These are phyloP conservation scores for Leccinum arenicola DNA, from an alignment of 768 basidiomycete genomes.

Conservation along the genomic window DNA sequence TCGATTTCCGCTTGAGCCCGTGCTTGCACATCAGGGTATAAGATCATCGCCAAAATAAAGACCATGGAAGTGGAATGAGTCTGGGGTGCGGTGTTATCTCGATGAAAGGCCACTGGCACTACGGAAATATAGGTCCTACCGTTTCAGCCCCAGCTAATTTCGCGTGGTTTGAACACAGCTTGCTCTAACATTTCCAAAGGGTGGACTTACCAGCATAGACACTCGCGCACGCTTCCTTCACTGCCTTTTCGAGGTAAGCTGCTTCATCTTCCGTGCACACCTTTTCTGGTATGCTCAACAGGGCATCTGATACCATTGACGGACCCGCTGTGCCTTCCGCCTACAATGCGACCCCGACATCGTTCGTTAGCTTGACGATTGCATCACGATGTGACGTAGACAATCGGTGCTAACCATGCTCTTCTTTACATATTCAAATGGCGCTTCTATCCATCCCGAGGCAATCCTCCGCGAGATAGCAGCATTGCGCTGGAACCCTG, in stretches of 20 bases:
- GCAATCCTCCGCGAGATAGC: constrained; percentile 4
- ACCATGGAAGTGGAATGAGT: constrained; percentile 17
- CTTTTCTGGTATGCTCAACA: constrained; percentile 12
- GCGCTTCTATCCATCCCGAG: constrained; percentile 15
- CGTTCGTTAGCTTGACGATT: not conserved
- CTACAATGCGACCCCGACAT: constrained; percentile 5
- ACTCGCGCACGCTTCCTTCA: constrained; percentile 25
- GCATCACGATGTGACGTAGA: not conserved
- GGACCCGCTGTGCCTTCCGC: constrained; percentile 17
- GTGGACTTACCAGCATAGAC: constrained; percentile 15
- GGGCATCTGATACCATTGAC: constrained; percentile 26
- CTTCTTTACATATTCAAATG: constrained; percentile 24
- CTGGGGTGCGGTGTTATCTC: constrained; percentile 10
- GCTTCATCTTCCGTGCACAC: constrained; percentile 6
- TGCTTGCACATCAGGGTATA: constrained; percentile 26
- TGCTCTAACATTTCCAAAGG: not conserved
- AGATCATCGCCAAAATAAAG: constrained; percentile 26
- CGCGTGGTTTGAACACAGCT: not conserved
- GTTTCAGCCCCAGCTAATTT: constrained; percentile 22
- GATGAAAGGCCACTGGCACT: not conserved
- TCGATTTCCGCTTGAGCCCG: constrained; percentile 20
- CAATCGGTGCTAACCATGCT: constrained; percentile 14
- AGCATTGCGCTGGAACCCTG: constrained; percentile 20
- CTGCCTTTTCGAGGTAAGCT: constrained; percentile 15
- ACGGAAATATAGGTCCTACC: constrained; percentile 10